Evolutionary conservation across 2,329 filamentous ascomycete species (phyloP), one percentile per base, ranked within the genome.

Genomic region (Geoglossum cookeanum): DNA sequence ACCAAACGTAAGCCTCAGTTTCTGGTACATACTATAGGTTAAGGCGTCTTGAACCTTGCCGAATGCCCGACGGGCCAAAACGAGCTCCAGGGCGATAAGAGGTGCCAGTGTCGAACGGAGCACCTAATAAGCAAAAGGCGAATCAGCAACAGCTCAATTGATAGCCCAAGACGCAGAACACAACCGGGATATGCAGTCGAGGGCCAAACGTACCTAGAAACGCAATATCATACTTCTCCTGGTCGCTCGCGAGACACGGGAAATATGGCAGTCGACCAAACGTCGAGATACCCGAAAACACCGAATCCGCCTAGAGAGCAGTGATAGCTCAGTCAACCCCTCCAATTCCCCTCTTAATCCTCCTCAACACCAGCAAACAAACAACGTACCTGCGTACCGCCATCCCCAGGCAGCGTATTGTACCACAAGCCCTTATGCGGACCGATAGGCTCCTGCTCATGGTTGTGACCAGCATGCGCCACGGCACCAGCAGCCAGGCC

Each of bases 251-350:
- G 3, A 94, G 74, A 67, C 87, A 94, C 2, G 85, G 85, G 58
- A 77, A 79, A 70, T 94, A 92, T 4, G 83, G 81, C 47, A 92
- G 72, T 55, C 86, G 81, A 9, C 86, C 87, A 66, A 92, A 92
- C 6, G 87, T 94, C 0, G 84, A 85, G 65, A 94, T 92, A 32
- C 87, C 87, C 1, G 85, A 91, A 71, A 92, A 94, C 58, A 92
- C 86, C 0, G 86, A 89, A 68, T 94, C 87, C 59, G 87, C 87
- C 84, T 90, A 60, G 58, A n/a, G 49, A 6, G 35, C 8, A 11
- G 6, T 9, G 7, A 37, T 37, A 39, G 39, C 8, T 59, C 3
- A 58, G 39, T 32, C 32, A 51, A 15, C 39, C 39, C 13, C 48
- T 29, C 13, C 30, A 51, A 51, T 8, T 11, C n/a, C 6, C 22